Conservation (phyloP, 306 rosid genomes). For the Macrotyloma uniflorum region DNA sequence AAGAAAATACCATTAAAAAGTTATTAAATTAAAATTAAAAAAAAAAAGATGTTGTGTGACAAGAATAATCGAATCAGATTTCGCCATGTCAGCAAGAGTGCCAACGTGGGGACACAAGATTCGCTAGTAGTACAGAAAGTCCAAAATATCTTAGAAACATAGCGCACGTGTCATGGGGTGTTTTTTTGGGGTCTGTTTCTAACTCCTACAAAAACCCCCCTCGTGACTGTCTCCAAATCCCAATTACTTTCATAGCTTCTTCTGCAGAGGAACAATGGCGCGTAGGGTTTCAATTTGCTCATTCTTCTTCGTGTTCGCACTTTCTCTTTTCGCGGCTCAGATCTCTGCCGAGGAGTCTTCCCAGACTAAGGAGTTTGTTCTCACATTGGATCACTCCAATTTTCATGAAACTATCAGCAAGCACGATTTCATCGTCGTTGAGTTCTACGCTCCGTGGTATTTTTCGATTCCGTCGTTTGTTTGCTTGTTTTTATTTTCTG, state of each 20-base stretch:
- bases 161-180: background rate
- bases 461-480: background rate
- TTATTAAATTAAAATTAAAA: too few relatives aligned
- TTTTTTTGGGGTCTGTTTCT: background rate
- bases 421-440: slow-evolving; percentile 87
- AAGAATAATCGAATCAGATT: slow-evolving; percentile 11
- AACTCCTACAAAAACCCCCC: background rate
- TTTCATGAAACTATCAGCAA: slow-evolving; percentile 72
- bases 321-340: slow-evolving; percentile 42
- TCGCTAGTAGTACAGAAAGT: background rate
- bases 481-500: too few relatives aligned
- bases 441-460: slow-evolving; percentile 95
- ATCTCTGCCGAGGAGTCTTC: slow-evolving; percentile 54
- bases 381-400: slow-evolving; percentile 81
- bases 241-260: background rate
- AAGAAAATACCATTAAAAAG: background rate
- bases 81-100: slow-evolving; percentile 32
- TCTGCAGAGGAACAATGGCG: slow-evolving; percentile 52
- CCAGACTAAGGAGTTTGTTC: slow-evolving; percentile 75
- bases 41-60: slow-evolving; percentile 51
- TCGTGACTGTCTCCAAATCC: background rate
- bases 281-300: slow-evolving; percentile 42
- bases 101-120: slow-evolving; percentile 26
- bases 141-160: background rate
- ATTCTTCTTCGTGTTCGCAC: slow-evolving; percentile 30